Percentiles rank a stretch among this genome's conserved stretches.
Conservation (phyloP, 495 filamentous ascomycete species). For the Hypoxylon rickii region DNA sequence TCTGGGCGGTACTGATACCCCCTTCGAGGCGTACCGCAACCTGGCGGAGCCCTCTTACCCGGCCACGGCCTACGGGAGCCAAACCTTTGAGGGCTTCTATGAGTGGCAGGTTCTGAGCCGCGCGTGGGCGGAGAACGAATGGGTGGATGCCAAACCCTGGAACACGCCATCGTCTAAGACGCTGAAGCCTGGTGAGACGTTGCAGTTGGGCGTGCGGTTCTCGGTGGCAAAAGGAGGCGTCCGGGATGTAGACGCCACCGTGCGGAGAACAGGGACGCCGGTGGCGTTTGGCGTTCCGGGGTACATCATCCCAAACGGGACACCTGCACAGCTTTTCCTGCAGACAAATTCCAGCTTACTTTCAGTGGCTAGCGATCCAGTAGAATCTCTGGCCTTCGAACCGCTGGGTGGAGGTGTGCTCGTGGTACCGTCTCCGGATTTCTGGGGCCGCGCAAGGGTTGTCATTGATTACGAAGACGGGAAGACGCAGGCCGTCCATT, state of each 20-base stretch:
- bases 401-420: constrained; percentile 22
- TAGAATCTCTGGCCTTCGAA: constrained; percentile 28
- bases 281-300: constrained; percentile 53
- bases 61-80: constrained; percentile 48
- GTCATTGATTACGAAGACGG: constrained; percentile 48
- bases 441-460: constrained; percentile 49
- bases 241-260: constrained; percentile 45
- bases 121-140: constrained; percentile 56
- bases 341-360: constrained; percentile 34
- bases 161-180: constrained; percentile 50
- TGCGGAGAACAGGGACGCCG: constrained; percentile 45
- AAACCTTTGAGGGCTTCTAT: constrained; percentile 58
- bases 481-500: constrained; percentile 53
- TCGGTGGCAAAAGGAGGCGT: constrained; percentile 45
- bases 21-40: constrained; percentile 56
- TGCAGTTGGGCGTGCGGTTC: constrained; percentile 52
- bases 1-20: constrained; percentile 43
- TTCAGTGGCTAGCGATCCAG: constrained; percentile 32
- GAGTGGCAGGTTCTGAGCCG: constrained; percentile 55
- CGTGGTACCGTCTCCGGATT: constrained; percentile 35
- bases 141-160: constrained; percentile 50
- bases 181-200: constrained; percentile 44
- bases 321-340: constrained; percentile 46
- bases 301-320: constrained; percentile 51
- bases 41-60: constrained; percentile 41